Percentiles rank a stretch among this genome's conserved stretches.
Conservation (phyloP, 139 green algal genomes). For the Mychonastes homosphaera region DNA sequence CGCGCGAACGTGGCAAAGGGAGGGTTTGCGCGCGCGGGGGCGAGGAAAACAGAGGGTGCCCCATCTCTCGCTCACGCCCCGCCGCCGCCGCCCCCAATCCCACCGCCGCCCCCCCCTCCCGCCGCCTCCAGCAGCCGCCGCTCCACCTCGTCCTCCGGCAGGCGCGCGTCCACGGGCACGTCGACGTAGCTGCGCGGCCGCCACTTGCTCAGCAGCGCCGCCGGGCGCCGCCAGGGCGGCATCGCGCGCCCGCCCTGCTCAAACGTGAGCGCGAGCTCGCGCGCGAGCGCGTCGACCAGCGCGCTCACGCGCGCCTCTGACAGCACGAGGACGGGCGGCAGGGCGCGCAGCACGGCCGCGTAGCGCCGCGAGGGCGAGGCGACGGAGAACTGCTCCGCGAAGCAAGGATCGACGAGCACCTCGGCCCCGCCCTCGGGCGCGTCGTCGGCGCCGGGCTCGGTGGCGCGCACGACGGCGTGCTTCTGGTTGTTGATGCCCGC, state of each 20-base stretch:
- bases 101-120: too few species aligned
- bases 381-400: slow-evolving; percentile 12
- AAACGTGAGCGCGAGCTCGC: slow-evolving; percentile 2
- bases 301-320: slow-evolving; percentile 6
- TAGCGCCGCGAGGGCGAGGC: not conserved
- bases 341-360: not conserved
- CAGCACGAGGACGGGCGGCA: slow-evolving; percentile 10
- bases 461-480: slow-evolving; percentile 6
- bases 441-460: slow-evolving; percentile 4
- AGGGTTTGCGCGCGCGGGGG: too few species aligned
- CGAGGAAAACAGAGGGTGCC: too few species aligned
- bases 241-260: not conserved
- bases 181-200: not conserved
- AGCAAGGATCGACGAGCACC: slow-evolving; percentile 14
- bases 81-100: not conserved
- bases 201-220: slow-evolving; percentile 3
- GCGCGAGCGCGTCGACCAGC: slow-evolving; percentile 7
- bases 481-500: too few species aligned
- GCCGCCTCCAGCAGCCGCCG: not conserved
- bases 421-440: not conserved
- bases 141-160: not conserved
- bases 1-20: too few species aligned
- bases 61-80: too few species aligned
- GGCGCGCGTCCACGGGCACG: slow-evolving; percentile 2
- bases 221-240: slow-evolving; percentile 2